phyloP scores from a whole-genome alignment of 257 asterid species.

The Pogostemon cablin region DNA sequence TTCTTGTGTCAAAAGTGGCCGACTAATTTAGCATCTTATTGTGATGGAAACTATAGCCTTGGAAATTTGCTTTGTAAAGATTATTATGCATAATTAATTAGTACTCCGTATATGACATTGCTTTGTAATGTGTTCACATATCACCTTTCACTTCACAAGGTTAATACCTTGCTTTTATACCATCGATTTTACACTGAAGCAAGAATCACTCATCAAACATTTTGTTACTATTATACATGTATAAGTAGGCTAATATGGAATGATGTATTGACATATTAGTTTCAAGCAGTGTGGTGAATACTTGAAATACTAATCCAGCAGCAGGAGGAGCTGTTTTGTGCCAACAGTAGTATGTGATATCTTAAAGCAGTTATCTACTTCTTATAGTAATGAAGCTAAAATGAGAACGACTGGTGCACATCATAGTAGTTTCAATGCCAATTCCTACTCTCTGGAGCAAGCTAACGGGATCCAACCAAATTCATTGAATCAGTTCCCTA shows the following conservation, averaged over 20 bases:
- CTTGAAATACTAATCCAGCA: not conserved
- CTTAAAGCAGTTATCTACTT: constrained; percentile 22
- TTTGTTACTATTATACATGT: not conserved
- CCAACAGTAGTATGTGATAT: constrained; percentile 13
- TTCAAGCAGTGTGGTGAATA: constrained; percentile 9
- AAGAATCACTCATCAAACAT: constrained; percentile 1
- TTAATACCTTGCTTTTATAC: not conserved
- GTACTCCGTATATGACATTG: too few relatives aligned
- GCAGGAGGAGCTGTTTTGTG: constrained; percentile 5
- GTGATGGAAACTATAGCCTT: constrained; percentile 7
- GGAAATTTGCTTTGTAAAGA: constrained; percentile 12
- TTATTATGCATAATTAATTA: not conserved
- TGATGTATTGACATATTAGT: not conserved
- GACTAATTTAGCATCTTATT: not conserved
- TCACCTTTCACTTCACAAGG: not conserved
- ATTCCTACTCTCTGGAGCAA: constrained; percentile 35
- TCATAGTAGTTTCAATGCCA: constrained; percentile 28
- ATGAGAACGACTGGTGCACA: constrained; percentile 15
- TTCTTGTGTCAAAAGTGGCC: not conserved
- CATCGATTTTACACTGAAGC: not conserved
- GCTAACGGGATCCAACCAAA: constrained; percentile 37
- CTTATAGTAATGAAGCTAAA: constrained; percentile 35
- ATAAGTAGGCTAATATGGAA: constrained; percentile 5
- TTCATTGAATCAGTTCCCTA: constrained; percentile 44
- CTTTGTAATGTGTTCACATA: not conserved